These are phyloP conservation scores for Aspergillus sp. DNA, from an alignment of 2,329 filamentous ascomycete species.

Conservation along the genomic window DNA sequence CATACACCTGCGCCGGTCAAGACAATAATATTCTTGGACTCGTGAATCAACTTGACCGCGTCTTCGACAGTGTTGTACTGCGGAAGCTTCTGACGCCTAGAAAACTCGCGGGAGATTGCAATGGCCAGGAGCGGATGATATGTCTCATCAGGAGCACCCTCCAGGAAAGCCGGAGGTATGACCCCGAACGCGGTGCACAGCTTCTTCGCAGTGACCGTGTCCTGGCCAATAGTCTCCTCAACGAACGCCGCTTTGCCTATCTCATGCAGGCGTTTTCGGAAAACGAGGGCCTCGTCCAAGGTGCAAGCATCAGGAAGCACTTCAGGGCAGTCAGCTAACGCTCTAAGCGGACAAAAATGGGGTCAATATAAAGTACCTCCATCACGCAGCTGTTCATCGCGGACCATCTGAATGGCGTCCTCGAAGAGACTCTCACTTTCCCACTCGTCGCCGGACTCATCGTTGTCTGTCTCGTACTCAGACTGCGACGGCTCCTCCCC, in stretches of 20 bases:
- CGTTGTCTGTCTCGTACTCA: slow-evolving; percentile 27
- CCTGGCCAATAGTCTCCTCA: slow-evolving; percentile 58
- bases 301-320: slow-evolving; percentile 50
- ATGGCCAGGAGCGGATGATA: slow-evolving; percentile 68
- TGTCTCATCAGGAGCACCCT: slow-evolving; percentile 60
- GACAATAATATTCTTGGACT: slow-evolving; percentile 76
- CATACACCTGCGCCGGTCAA: slow-evolving; percentile 76
- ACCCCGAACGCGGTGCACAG: slow-evolving; percentile 80
- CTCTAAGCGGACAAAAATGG: slow-evolving; percentile 4
- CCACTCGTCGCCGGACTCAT: slow-evolving; percentile 40
- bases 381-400: slow-evolving; percentile 41
- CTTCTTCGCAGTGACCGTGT: slow-evolving; percentile 66
- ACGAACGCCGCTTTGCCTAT: slow-evolving; percentile 73
- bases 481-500: slow-evolving; percentile 25
- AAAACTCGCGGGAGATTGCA: slow-evolving; percentile 70
- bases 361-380: slow-evolving; percentile 24
- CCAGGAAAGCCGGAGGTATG: slow-evolving; percentile 61
- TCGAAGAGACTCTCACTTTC: slow-evolving; percentile 57
- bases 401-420: slow-evolving; percentile 51
- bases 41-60: slow-evolving; percentile 65
- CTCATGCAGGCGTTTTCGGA: slow-evolving; percentile 61
- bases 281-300: slow-evolving; percentile 57
- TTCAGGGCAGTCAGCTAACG: slow-evolving; percentile 3
- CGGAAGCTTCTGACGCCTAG: slow-evolving; percentile 67
- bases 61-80: slow-evolving; percentile 82